phyloP scores from a whole-genome alignment of 2,329 filamentous ascomycete genomes.

The Xylariaceae sp. region DNA sequence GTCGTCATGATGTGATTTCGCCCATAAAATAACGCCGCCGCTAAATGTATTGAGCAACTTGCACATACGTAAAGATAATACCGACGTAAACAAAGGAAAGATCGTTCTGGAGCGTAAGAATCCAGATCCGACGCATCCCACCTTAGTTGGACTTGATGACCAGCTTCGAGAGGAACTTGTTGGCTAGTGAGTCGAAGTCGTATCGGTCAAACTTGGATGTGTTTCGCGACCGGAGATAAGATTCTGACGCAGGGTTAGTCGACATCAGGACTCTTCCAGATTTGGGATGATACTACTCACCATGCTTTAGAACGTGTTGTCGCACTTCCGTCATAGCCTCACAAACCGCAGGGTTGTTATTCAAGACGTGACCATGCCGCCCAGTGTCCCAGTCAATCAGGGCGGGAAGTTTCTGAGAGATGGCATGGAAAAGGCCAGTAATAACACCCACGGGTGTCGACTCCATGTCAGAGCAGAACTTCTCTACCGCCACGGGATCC shows the following conservation, averaged over 20 bases:
- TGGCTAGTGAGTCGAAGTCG: constrained; percentile 92
- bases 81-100: constrained; percentile 30
- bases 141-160: constrained; percentile 83
- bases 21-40: constrained; percentile 39
- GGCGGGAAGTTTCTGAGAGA: constrained; percentile 89
- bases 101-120: constrained; percentile 15
- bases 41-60: constrained; percentile 37
- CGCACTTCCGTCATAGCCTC: constrained; percentile 95
- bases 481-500: constrained; percentile 76
- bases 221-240: constrained; percentile 74
- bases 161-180: constrained; percentile 94
- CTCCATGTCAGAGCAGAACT: constrained; percentile 97
- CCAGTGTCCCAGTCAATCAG: constrained; percentile 92
- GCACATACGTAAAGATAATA: constrained; percentile 29
- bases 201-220: constrained; percentile 80
- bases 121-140: constrained; percentile 3
- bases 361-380: constrained; percentile 84
- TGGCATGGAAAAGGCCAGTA: constrained; percentile 93
- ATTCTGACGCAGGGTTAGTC: constrained; percentile 58
- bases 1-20: constrained; percentile 35
- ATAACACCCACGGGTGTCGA: constrained; percentile 92
- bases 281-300: constrained; percentile 48
- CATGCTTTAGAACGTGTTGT: constrained; percentile 86
- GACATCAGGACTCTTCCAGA: neutral
- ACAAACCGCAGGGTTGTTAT: constrained; percentile 87